Conservation (phyloP, 805 yeast genomes). For the Cyberlindnera japonica region DNA sequence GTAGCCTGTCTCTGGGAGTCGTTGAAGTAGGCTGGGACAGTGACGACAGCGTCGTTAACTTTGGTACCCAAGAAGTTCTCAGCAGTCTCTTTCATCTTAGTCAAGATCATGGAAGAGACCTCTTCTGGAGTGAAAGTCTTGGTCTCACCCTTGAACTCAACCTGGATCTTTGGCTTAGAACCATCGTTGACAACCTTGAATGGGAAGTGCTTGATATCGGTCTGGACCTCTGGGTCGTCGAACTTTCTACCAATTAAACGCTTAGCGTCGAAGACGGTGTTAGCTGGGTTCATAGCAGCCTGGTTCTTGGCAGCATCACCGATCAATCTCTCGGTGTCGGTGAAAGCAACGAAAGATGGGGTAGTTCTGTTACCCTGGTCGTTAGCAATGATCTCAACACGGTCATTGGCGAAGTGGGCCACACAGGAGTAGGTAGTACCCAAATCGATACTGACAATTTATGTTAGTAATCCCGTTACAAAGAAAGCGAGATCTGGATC, state of each 20-base stretch:
- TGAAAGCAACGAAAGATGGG: constrained; percentile 94
- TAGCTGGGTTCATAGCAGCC: constrained; percentile 93
- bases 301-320: constrained; percentile 99
- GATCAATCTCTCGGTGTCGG: constrained; percentile 90
- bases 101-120: constrained; percentile 87
- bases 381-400: constrained; percentile 93
- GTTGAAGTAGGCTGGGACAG: constrained; percentile 24
- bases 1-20: constrained; percentile 24
- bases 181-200: constrained; percentile 71
- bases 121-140: constrained; percentile 92
- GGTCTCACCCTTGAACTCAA: constrained; percentile 63
- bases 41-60: constrained; percentile 86
- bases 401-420: constrained; percentile 87
- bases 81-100: constrained; percentile 89
- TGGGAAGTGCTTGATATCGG: constrained; percentile 81
- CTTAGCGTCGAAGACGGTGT: constrained; percentile 90
- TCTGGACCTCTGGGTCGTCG: constrained; percentile 71
- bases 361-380: constrained; percentile 99
- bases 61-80: constrained; percentile 82
- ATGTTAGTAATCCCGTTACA: constrained; percentile 5
- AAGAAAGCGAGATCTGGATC: not conserved
- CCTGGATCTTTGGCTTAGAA: constrained; percentile 71
- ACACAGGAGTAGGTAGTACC: constrained; percentile 69
- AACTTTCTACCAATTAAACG: constrained; percentile 92
- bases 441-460: constrained; percentile 29